A percentile compares a stretch with the other conserved stretches of the same genome.
phyloP scores from a whole-genome alignment of 352 stramenopile species.

The Globisporangium nagaii region DNA sequence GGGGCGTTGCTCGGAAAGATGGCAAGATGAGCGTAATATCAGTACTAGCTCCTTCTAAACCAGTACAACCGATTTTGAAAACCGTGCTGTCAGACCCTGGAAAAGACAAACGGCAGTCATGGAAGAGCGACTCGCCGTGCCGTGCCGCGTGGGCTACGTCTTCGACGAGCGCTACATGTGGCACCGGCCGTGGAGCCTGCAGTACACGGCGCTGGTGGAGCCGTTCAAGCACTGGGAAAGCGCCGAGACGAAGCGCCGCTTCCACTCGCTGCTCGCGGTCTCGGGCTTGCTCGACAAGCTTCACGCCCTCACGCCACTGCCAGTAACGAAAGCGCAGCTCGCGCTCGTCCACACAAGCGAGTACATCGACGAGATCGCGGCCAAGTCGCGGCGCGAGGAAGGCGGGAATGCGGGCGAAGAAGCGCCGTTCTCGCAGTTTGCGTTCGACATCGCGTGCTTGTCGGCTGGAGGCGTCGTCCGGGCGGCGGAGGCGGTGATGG shows the following conservation, averaged over 20 bases:
- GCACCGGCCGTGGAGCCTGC: constrained; percentile 54
- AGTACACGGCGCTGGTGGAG: constrained; percentile 45
- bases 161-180: constrained; percentile 81
- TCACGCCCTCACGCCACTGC: constrained; percentile 18
- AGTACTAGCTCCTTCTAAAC: no score
- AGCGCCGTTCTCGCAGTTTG: constrained; percentile 64
- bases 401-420: constrained; percentile 71
- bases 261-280: constrained; percentile 73
- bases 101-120: no score
- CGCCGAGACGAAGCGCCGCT: constrained; percentile 72
- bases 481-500: constrained; percentile 54
- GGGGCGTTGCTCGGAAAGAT: no score
- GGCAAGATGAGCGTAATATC: no score
- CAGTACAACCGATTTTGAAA: no score
- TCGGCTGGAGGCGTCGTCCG: constrained; percentile 61
- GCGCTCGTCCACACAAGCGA: constrained; percentile 40
- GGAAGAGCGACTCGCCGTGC: no score
- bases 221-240: constrained; percentile 77
- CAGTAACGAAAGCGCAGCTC: constrained; percentile 45
- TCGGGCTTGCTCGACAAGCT: constrained; percentile 59
- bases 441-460: constrained; percentile 69
- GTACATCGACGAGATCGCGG: constrained; percentile 54
- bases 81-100: no score
- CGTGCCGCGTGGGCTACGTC: constrained; percentile 61
- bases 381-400: constrained; percentile 40